phyloP scores from a whole-genome alignment of 2,329 filamentous ascomycete species.

The Phoma herbarum region DNA sequence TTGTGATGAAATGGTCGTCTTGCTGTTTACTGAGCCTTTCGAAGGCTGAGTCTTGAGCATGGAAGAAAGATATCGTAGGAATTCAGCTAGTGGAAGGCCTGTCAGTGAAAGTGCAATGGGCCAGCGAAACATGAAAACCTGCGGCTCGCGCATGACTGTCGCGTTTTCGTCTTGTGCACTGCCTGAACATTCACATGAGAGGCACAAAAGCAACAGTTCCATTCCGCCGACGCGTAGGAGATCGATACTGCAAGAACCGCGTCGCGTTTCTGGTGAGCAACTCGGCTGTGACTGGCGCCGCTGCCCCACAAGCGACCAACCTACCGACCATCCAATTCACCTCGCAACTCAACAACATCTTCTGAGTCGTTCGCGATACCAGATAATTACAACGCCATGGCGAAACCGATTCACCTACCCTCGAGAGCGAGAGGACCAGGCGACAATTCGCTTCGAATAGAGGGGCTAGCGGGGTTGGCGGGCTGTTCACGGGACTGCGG shows the following conservation, averaged over 20 bases:
- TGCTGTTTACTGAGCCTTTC: too few species aligned
- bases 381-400: background rate
- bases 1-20: too few species aligned
- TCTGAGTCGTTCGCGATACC: background rate
- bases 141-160: too few species aligned
- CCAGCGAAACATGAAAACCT: too few species aligned
- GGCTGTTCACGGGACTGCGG: slow-evolving; percentile 13
- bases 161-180: too few species aligned
- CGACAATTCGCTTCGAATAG: slow-evolving; percentile 6
- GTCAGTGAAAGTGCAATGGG: too few species aligned
- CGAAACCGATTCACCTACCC: background rate
- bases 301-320: background rate
- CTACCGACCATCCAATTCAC: background rate
- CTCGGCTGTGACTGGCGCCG: background rate
- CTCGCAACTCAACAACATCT: background rate
- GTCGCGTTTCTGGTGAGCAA: background rate
- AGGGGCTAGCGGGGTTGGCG: slow-evolving; percentile 16
- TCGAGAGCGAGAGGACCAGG: background rate
- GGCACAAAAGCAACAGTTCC: too few species aligned
- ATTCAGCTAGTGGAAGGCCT: too few species aligned
- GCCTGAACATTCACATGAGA: too few species aligned
- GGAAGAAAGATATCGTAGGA: too few species aligned
- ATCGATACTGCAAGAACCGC: background rate
- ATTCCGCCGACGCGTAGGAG: background rate
- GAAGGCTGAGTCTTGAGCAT: too few species aligned